A percentile compares a stretch with the other conserved stretches of the same genome.
Conservation (phyloP, 768 basidiomycete genomes). For the Amanita brunnescens region DNA sequence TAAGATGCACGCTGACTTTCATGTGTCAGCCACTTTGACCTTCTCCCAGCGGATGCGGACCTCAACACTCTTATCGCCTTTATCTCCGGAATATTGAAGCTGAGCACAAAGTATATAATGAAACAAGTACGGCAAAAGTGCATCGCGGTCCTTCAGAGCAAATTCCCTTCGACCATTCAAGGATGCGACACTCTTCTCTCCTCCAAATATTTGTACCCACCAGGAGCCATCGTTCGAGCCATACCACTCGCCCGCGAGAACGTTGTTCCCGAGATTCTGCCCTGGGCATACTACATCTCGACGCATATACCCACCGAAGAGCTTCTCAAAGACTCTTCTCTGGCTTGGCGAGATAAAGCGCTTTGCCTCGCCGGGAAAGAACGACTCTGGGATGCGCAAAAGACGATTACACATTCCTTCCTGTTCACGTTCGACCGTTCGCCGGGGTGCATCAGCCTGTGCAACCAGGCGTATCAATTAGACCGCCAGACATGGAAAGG, state of each 20-base stretch:
- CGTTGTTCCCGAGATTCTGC: constrained; percentile 31
- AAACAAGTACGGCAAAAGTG: constrained; percentile 27
- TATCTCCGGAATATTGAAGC: constrained; percentile 32
- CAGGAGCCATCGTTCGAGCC: constrained; percentile 29
- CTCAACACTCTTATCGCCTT: constrained; percentile 28
- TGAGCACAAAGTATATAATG: constrained; percentile 38
- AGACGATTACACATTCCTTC: constrained; percentile 26
- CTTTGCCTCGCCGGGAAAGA: constrained; percentile 33
- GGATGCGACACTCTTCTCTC: constrained; percentile 31
- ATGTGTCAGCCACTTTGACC: constrained; percentile 28
- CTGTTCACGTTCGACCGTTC: constrained; percentile 27
- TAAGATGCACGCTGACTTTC: not conserved
- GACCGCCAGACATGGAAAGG: constrained; percentile 21
- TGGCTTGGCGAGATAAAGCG: constrained; percentile 35
- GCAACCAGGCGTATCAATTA: constrained; percentile 18
- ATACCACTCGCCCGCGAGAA: constrained; percentile 33
- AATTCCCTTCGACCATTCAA: constrained; percentile 32
- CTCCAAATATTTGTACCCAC: constrained; percentile 26
- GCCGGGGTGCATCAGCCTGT: constrained; percentile 20
- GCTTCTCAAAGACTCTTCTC: constrained; percentile 23
- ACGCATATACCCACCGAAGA: constrained; percentile 28
- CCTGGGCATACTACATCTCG: constrained; percentile 39
- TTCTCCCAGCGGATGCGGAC: constrained; percentile 23
- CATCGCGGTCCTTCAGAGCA: constrained; percentile 28
- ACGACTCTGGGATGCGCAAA: constrained; percentile 30